Conservation (phyloP, 2,329 filamentous ascomycete genomes). For the Gremmenia infestans region DNA sequence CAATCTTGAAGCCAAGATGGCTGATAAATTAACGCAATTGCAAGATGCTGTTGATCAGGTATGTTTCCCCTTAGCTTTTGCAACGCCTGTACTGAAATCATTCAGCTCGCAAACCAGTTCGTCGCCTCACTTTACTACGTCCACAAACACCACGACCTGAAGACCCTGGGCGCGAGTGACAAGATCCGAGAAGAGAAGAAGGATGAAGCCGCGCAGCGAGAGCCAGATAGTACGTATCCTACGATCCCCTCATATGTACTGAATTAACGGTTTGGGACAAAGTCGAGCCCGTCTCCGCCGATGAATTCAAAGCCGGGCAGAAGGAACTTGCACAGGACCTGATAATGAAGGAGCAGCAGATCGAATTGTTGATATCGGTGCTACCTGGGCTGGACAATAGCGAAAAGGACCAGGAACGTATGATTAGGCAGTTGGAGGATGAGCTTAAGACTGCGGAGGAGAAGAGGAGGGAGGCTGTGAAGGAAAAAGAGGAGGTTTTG, state of each 20-base stretch:
- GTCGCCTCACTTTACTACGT: constrained; percentile 63
- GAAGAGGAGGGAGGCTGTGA: constrained; percentile 57
- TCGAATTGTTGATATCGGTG: constrained; percentile 69
- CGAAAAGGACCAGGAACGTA: constrained; percentile 68
- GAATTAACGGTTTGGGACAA: constrained; percentile 1
- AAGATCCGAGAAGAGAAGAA: constrained; percentile 52
- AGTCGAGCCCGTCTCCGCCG: constrained; percentile 58
- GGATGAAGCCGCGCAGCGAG: constrained; percentile 19
- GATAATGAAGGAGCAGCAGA: constrained; percentile 76
- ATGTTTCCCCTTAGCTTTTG: constrained; percentile 20
- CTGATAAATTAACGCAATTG: constrained; percentile 74
- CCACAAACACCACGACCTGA: constrained; percentile 63
- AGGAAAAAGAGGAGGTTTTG: constrained; percentile 58
- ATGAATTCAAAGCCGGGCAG: constrained; percentile 63
- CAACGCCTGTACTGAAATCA: constrained; percentile 2
- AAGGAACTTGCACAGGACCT: constrained; percentile 71
- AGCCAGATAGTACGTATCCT: constrained; percentile 16
- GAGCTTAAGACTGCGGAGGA: constrained; percentile 59
- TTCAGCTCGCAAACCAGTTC: constrained; percentile 62
- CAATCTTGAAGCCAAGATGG: constrained; percentile 43
- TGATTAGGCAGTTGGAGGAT: constrained; percentile 60
- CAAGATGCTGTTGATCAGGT: constrained; percentile 84
- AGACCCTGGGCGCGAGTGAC: constrained; percentile 52
- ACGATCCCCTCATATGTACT: background rate
- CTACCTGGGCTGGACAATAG: constrained; percentile 75